Base-by-base conservation (phyloP, 768 basidiomycete species). In the Boletus bicolor region DNA sequence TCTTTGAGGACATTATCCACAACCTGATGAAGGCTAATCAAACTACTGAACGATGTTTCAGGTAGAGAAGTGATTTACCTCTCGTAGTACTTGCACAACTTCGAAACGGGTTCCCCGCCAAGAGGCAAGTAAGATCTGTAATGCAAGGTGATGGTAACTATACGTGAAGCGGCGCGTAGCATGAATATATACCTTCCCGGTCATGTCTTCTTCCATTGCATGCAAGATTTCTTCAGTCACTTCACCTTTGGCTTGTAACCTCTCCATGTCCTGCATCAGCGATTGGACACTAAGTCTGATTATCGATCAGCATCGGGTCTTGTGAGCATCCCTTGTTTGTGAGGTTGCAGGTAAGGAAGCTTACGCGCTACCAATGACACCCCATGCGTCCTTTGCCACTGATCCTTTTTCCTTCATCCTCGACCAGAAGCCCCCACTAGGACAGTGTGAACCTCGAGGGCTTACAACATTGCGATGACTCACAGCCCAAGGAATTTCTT, bases 51-150 rank as follows among this genome's bases (percentile, higher is more conserved):
- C 43, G 6, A 49, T 17, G 72, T 43, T 49, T 26, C 21, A n/a
- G 30, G 24, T 15, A 38, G 12, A 54, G 24, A 34, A 44, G 34
- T 19, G 7, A 35, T 64, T 47, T 44, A 77, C 83, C 77, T 91
- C 86, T 49, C 93, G 82, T 46, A 96, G 77, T 14, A 98, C 93
- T 64, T 93, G 89, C 21, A 89, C 82, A 41, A 98, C 93, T 74
- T 99, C 97, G 67, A 98, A 84, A 50, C 95, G 85, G 4, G 95
- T 96, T 14, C 96, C 97, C 55, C 94, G 86, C 97, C 97, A 99
- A 26, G 96, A 96, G 7, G 95, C 96, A 30, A 98, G 84, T 75
- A 98, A 82, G 68, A 97, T 93, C 86, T 91, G 57, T 37, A 44
- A 32, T 28, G 15, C 37, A 44, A 42, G 21, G 32, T 41, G 5